Percentiles rank a stretch among this genome's conserved stretches.
These are phyloP conservation scores for Candida namnaoensis DNA, from an alignment of 805 yeast genomes.

Conservation along the genomic window DNA sequence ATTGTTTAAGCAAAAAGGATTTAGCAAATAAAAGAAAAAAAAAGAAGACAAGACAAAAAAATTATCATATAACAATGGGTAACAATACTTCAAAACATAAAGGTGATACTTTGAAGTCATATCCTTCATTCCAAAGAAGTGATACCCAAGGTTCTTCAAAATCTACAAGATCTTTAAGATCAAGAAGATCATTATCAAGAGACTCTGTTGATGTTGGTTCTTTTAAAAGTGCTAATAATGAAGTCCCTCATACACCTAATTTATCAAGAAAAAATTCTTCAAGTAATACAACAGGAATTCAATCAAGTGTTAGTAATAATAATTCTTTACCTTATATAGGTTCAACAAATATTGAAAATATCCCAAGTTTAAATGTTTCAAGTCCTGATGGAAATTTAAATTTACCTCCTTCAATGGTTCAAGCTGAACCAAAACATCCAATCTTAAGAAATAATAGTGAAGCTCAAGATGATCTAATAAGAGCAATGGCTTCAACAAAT, in stretches of 20 bases:
- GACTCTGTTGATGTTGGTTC: conserved; percentile 21
- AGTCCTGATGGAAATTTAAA: conserved; percentile 24
- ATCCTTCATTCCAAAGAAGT: conserved; percentile 40
- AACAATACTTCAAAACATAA: conserved; percentile 20
- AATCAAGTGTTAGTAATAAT: too few relatives aligned
- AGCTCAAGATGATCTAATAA: conserved; percentile 7
- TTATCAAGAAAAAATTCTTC: conserved; percentile 16
- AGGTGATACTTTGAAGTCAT: conserved; percentile 15
- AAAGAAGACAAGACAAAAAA: too few relatives aligned
- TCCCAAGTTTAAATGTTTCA: conserved; percentile 12
- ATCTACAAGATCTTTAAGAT: conserved; percentile 34
- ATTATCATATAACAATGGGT: conserved; percentile 11
- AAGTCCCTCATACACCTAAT: conserved; percentile 16
- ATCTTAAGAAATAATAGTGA: conserved; percentile 46
- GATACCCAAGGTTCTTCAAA: conserved; percentile 45
- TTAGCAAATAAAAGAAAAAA: too few relatives aligned
- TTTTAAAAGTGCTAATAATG: conserved; percentile 21
- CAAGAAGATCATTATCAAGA: conserved; percentile 19
- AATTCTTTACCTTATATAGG: too few relatives aligned
- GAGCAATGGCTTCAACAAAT: conserved; percentile 1
- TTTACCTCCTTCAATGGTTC: conserved; percentile 63
- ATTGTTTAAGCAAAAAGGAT: too few relatives aligned
- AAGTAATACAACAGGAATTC: conserved; percentile 1
- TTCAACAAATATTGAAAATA: background rate
- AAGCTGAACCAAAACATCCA: conserved; percentile 65